Evolutionary conservation across 805 yeast species (phyloP), one percentile per base, ranked within the genome.

Genomic region (Wickerhamiella domercqiae): DNA sequence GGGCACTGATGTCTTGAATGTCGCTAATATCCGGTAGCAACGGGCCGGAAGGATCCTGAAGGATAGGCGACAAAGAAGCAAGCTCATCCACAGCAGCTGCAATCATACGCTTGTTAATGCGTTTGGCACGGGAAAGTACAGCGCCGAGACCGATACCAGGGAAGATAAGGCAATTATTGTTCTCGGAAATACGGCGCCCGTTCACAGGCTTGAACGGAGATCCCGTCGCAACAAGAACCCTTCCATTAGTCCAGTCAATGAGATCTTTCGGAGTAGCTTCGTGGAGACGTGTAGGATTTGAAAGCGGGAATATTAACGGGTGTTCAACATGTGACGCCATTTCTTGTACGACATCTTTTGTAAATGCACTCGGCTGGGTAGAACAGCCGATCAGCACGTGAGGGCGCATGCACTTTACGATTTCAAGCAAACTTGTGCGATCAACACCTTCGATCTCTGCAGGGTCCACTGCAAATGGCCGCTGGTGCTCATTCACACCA

Each of bases 141-240:
- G 95, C 90, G 49, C 96, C 96, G 39, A 86, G 66, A 34, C 96
- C 97, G 50, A 86, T 82, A 57, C 96, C 97, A 24, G 97, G 96
- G 78, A 86, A 86, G 0, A 94, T 73, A 63, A 84, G 82, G 63
- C 95, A 84, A 66, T 86, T 86, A 65, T 86, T 86, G 67, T 86
- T 84, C 57, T 86, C 95, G 9, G 94, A 80, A 46, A 86, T 83
- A 41, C 69, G 74, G 57, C 73, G 74, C 15, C 94, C 95, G 48
- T 83, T 70, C 33, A 86, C 95, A 13, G 94, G 93, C 47, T 71
- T 71, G 68, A 87, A 86, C 31, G 96, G 96, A 7, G 96, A 86
- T 16, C 96, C 96, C 1, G 96, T 87, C 16, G 96, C 97, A 37
- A 84, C 80, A 45, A 86, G 61, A 3, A 95, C 96, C 50, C 78